phyloP scores from a whole-genome alignment of 2,329 filamentous ascomycete genomes.

The Phialophora verrucosa region DNA sequence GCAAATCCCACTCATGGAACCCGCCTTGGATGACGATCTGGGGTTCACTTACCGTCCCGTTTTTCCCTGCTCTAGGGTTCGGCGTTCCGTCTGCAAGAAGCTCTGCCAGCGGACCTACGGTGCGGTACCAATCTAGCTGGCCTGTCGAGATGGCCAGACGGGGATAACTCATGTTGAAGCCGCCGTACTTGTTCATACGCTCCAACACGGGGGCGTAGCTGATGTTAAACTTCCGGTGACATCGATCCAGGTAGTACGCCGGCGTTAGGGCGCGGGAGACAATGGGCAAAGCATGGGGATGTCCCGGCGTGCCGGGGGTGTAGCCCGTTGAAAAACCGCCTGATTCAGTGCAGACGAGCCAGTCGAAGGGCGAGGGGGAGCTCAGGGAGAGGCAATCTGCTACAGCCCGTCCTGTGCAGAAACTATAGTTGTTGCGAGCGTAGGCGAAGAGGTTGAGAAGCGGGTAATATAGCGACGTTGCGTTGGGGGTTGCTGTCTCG shows the following conservation, averaged over 20 bases:
- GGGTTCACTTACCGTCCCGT: constrained; percentile 68
- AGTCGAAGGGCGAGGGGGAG: not conserved
- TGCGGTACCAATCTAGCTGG: constrained; percentile 78
- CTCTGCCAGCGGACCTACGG: constrained; percentile 69
- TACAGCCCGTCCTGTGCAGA: constrained; percentile 3
- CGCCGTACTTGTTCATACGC: constrained; percentile 76
- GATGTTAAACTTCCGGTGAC: constrained; percentile 72
- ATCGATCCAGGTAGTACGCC: constrained; percentile 66
- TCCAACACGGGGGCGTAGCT: constrained; percentile 65
- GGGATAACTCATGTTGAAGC: constrained; percentile 72
- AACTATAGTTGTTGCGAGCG: not conserved
- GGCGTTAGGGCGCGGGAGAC: constrained; percentile 73
- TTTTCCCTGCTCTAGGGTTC: constrained; percentile 8
- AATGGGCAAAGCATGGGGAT: constrained; percentile 58
- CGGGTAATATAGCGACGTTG: constrained; percentile 5
- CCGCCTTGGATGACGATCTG: constrained; percentile 73
- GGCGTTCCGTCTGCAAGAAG: constrained; percentile 7
- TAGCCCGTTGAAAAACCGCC: constrained; percentile 19
- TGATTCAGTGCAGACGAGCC: constrained; percentile 16
- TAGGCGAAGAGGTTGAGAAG: constrained; percentile 18
- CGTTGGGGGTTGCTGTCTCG: constrained; percentile 11
- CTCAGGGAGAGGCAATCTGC: constrained; percentile 4
- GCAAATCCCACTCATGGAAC: constrained; percentile 76
- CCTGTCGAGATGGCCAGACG: constrained; percentile 79
- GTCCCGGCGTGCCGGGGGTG: constrained; percentile 11